Percentiles rank a stretch among this genome's conserved stretches.
phyloP scores from a whole-genome alignment of 2,329 filamentous ascomycete genomes.

The Penicillium polonicum region DNA sequence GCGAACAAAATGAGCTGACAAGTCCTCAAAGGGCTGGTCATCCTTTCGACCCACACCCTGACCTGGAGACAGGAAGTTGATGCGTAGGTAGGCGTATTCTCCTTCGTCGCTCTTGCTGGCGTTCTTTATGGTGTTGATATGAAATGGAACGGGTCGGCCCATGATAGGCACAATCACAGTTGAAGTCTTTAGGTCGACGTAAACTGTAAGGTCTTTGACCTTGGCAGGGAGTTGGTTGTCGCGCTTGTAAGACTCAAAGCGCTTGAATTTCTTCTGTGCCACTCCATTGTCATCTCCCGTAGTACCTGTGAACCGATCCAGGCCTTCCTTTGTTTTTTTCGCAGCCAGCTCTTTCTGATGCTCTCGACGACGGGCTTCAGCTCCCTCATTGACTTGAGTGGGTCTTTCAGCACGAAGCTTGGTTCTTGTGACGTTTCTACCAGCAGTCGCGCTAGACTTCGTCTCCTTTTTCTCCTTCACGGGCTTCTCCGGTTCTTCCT shows the following conservation, averaged over 20 bases:
- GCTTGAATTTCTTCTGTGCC: constrained; percentile 98
- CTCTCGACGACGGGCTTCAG: constrained; percentile 79
- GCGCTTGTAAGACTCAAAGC: constrained; percentile 97
- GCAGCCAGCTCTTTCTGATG: constrained; percentile 86
- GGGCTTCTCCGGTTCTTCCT: constrained; percentile 76
- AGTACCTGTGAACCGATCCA: constrained; percentile 81
- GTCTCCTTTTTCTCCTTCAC: constrained; percentile 79
- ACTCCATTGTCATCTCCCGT: constrained; percentile 81
- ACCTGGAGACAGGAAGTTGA: constrained; percentile 96
- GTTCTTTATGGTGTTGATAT: constrained; percentile 98
- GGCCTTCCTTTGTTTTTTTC: constrained; percentile 87
- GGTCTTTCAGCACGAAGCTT: constrained; percentile 86
- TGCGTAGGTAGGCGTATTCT: constrained; percentile 87
- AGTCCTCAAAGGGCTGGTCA: constrained; percentile 96
- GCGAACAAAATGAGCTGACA: constrained; percentile 89
- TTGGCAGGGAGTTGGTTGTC: constrained; percentile 87
- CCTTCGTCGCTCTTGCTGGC: constrained; percentile 96
- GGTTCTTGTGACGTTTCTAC: constrained; percentile 93
- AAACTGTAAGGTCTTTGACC: constrained; percentile 81
- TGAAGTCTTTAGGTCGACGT: constrained; percentile 85
- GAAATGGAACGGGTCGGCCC: constrained; percentile 95
- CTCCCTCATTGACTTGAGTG: constrained; percentile 85
- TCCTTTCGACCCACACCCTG: constrained; percentile 97
- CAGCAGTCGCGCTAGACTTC: constrained; percentile 80
- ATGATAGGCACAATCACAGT: constrained; percentile 95